Evolutionary conservation across 2,329 filamentous ascomycete genomes (phyloP), one percentile per base, ranked within the genome.

Genomic region (Claviceps sp.): DNA sequence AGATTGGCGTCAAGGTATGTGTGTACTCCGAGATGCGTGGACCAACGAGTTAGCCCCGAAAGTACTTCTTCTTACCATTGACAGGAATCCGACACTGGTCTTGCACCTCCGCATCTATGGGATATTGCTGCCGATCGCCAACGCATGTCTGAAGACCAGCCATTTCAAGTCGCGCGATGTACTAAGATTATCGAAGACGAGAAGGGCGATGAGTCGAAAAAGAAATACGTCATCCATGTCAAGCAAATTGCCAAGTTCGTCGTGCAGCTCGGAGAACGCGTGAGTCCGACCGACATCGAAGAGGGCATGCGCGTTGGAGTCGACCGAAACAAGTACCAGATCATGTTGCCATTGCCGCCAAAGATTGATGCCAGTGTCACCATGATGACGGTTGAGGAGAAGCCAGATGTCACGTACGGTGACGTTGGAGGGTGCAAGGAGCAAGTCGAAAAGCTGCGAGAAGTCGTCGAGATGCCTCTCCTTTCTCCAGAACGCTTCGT

Each of bases 361-460:
- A 98, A 97, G 78, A 98, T 98, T 73, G 93, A 98, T 65, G 91
- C 93, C 51, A 95, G 88, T 61, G 93, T 98, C 59, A 98, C 93
- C 41, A 98, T 98, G 93, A 98, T 98, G 93, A 97, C 93, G 49
- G 93, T 98, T 58, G 93, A 98, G 75, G 93, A 98, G 74, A 98
- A 98, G 77, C 93, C 93, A 16, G 93, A 98, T 68, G 93, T 98
- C 56, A 98, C 93, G 56, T 98, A 98, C 63, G 93, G 93, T 61
- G 93, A 98, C 74, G 91, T 98, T 42, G 93, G 93, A 71, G 93
- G 93, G 52, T 97, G 90, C 80, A 98, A 98, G 72, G 93, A 98
- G 71, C 93, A 98, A 72, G 95, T 98, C 42, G 93, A 98, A 77
- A 98, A 98, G 78, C 80, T 98, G 60, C 81, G 93, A 68, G 93